Conservation (phyloP, 495 filamentous ascomycete species). For the Massariosphaeria phaeospora region DNA sequence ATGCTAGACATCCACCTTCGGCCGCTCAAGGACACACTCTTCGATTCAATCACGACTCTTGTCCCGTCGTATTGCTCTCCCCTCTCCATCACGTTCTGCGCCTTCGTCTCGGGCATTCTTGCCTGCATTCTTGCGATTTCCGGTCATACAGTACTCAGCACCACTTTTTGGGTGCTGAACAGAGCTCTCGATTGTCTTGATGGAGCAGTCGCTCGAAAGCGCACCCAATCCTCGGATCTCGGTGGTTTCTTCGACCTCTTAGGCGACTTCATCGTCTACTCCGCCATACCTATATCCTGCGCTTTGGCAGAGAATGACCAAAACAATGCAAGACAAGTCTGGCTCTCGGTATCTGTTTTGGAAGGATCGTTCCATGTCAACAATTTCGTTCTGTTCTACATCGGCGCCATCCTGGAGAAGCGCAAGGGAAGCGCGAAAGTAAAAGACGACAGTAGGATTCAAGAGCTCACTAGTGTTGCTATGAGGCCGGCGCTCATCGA, state of each 20-base stretch:
- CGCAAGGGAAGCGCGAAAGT: background rate
- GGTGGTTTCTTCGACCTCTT: constrained; percentile 41
- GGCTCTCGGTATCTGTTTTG: constrained; percentile 25
- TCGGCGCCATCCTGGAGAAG: constrained; percentile 35
- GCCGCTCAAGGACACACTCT: constrained; percentile 32
- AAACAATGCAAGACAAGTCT: background rate
- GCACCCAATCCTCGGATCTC: constrained; percentile 30
- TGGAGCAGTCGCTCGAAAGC: constrained; percentile 36
- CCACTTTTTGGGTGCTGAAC: constrained; percentile 35
- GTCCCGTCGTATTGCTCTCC: constrained; percentile 17
- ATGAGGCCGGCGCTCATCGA: constrained; percentile 41
- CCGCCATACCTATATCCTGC: constrained; percentile 34
- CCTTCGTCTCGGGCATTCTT: background rate
- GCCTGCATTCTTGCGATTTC: background rate
- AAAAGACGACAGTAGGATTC: background rate
- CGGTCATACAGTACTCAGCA: constrained; percentile 11
- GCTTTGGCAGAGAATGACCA: constrained; percentile 4
- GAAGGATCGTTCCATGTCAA: constrained; percentile 39
- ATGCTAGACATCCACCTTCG: constrained; percentile 33
- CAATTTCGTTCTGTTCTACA: constrained; percentile 42
- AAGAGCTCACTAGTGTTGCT: constrained; percentile 39
- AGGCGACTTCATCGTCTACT: constrained; percentile 39
- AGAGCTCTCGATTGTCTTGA: constrained; percentile 38
- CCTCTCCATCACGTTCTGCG: background rate
- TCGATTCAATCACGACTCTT: constrained; percentile 25